These are phyloP conservation scores for Coemansia sp. DNA, from an alignment of 192 early-diverging fungal genomes.

Conservation along the genomic window DNA sequence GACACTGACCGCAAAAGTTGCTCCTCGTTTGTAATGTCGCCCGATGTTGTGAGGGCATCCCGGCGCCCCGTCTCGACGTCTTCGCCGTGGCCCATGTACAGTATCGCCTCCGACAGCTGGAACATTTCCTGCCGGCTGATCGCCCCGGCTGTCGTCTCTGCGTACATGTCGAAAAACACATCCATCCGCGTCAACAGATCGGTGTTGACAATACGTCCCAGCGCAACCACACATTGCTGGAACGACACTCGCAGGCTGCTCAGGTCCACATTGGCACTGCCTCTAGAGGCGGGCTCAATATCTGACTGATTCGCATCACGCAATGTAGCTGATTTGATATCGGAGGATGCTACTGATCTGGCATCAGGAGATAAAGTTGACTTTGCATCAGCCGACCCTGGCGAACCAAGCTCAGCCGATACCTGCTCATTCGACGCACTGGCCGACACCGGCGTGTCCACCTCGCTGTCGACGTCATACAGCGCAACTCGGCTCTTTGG, in stretches of 20 bases:
- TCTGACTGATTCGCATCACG: no score
- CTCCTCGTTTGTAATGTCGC: conserved; percentile 50
- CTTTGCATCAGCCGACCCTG: background rate
- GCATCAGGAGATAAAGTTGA: background rate
- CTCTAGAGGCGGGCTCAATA: background rate
- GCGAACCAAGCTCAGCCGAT: conserved; percentile 1
- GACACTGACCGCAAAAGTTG: conserved; percentile 47
- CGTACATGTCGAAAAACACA: conserved; percentile 83
- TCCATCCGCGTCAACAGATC: conserved; percentile 78
- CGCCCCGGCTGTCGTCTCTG: conserved; percentile 62
- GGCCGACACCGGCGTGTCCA: background rate
- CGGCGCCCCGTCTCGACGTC: conserved; percentile 29
- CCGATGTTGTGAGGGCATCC: background rate
- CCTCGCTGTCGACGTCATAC: conserved; percentile 19
- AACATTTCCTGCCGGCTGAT: conserved; percentile 79
- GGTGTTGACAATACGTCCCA: conserved; percentile 71
- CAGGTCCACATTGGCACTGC: background rate
- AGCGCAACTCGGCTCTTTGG: conserved; percentile 27
- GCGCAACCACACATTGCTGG: conserved; percentile 75
- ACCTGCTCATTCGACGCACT: background rate
- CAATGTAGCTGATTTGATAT: background rate
- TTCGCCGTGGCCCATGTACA: conserved; percentile 65
- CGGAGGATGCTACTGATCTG: background rate
- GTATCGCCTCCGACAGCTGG: conserved; percentile 78
- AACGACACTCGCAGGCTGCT: conserved; percentile 60